Percentiles rank a stretch among this genome's conserved stretches.
Conservation (phyloP, 768 basidiomycete genomes). For the Mycena filopes region DNA sequence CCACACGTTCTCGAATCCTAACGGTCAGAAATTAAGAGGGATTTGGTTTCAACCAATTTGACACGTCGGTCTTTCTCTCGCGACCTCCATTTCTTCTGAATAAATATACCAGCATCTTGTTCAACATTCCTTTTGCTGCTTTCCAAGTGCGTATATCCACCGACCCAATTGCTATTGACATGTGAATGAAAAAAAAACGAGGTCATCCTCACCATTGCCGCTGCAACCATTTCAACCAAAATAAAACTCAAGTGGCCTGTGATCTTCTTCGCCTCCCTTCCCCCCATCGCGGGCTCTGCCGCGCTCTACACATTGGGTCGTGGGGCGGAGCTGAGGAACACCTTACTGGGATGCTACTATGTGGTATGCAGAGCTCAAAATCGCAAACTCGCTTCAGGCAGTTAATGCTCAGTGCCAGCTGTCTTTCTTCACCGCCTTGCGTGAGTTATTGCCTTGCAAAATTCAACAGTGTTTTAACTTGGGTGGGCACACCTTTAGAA, state of each 20-base stretch:
- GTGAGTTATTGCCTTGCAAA: conserved; percentile 29
- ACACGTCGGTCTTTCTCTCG: conserved; percentile 38
- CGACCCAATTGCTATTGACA: neutral
- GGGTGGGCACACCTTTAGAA: too few relatives aligned
- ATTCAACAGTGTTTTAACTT: neutral
- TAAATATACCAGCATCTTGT: conserved; percentile 45
- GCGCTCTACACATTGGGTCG: conserved; percentile 48
- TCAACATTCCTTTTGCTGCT: conserved; percentile 59
- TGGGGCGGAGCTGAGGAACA: conserved; percentile 40
- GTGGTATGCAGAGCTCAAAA: conserved; percentile 39
- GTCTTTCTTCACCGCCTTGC: conserved; percentile 49
- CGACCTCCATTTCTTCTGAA: neutral
- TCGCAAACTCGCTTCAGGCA: neutral
- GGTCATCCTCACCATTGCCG: conserved; percentile 44
- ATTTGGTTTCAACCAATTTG: conserved; percentile 53
- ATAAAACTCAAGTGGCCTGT: conserved; percentile 54
- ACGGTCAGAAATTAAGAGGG: conserved; percentile 37
- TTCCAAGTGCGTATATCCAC: conserved; percentile 44
- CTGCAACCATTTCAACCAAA: conserved; percentile 48
- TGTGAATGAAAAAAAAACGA: neutral
- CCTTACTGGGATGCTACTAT: conserved; percentile 51
- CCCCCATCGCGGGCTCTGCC: conserved; percentile 50
- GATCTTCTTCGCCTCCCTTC: conserved; percentile 47
- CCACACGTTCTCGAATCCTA: neutral
- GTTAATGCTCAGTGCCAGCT: conserved; percentile 35